A percentile compares a stretch with the other conserved stretches of the same genome.
These are phyloP conservation scores for Cichorium intybus DNA, from an alignment of 140 eudicot species.

Conservation along the genomic window DNA sequence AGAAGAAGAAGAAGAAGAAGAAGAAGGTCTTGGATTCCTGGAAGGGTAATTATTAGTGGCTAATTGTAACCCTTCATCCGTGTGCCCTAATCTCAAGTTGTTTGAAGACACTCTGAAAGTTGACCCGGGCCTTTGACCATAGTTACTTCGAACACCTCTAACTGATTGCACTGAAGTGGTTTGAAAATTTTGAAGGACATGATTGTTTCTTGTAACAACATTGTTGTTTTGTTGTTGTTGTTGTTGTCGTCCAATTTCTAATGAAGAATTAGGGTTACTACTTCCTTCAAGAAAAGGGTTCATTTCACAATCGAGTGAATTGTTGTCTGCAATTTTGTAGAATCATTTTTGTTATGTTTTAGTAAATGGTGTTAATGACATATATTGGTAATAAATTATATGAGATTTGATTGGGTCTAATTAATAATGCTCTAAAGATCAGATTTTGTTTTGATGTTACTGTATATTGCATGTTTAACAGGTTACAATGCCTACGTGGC, in stretches of 20 bases:
- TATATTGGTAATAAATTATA: too few species aligned
- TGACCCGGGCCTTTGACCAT: constrained; percentile 49
- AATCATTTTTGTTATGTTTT: background rate
- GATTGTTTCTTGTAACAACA: constrained; percentile 27
- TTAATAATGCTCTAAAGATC: too few species aligned
- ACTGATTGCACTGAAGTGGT: constrained; percentile 38
- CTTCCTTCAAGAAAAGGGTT: constrained; percentile 40
- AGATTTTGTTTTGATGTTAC: background rate
- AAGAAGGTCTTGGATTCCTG: constrained; percentile 46
- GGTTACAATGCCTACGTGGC: too few species aligned
- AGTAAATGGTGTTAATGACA: background rate
- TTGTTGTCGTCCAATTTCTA: constrained; percentile 18
- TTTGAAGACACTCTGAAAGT: constrained; percentile 52
- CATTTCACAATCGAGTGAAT: constrained; percentile 24
- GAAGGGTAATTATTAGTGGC: constrained; percentile 47
- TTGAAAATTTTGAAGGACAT: constrained; percentile 39
- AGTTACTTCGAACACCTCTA: constrained; percentile 54
- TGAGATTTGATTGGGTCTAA: too few species aligned
- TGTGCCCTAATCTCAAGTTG: constrained; percentile 32
- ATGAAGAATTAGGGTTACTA: constrained; percentile 33
- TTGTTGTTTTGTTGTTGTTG: constrained; percentile 1
- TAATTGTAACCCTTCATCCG: constrained; percentile 56
- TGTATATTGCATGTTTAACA: too few species aligned
- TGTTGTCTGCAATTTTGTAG: constrained; percentile 31
- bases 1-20: background rate